These are phyloP conservation scores for Kazachstania bromeliacearum DNA, from an alignment of 805 yeast genomes.

Conservation along the genomic window DNA sequence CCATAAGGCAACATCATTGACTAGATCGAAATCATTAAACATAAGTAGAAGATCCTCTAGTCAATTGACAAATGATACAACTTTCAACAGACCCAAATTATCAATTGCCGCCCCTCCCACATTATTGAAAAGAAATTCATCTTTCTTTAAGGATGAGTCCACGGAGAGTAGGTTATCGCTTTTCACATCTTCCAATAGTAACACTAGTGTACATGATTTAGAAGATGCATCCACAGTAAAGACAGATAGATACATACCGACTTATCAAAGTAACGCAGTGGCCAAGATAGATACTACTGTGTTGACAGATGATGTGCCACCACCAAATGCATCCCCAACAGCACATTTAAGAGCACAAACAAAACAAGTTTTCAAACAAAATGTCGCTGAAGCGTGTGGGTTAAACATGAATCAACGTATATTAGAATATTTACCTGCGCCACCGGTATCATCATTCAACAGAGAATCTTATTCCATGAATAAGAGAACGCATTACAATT, in stretches of 20 bases:
- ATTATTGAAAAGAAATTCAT: conserved; percentile 26
- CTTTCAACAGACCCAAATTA: conserved; percentile 19
- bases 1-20: conserved; percentile 18
- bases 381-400: conserved; percentile 94
- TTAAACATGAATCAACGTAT: conserved; percentile 73
- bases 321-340: conserved; percentile 39
- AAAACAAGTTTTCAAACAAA: conserved; percentile 49
- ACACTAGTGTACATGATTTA: not conserved
- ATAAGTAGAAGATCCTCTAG: conserved; percentile 3
- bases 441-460: conserved; percentile 47
- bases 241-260: conserved; percentile 55
- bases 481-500: conserved; percentile 25
- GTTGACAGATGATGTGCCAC: conserved; percentile 34
- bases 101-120: conserved; percentile 26
- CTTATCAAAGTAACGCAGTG: conserved; percentile 39
- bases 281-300: conserved; percentile 20
- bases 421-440: conserved; percentile 74
- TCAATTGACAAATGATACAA: too few species aligned
- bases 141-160: conserved; percentile 24
- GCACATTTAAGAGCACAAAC: conserved; percentile 37
- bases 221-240: conserved; percentile 13
- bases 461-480: conserved; percentile 24
- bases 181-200: conserved; percentile 3
- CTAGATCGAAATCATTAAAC: conserved; percentile 22
- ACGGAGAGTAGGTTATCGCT: conserved; percentile 3